Evolutionary conservation across 306 rosid species (phyloP).

Genomic region (Ammopiptanthus mongolicus): DNA sequence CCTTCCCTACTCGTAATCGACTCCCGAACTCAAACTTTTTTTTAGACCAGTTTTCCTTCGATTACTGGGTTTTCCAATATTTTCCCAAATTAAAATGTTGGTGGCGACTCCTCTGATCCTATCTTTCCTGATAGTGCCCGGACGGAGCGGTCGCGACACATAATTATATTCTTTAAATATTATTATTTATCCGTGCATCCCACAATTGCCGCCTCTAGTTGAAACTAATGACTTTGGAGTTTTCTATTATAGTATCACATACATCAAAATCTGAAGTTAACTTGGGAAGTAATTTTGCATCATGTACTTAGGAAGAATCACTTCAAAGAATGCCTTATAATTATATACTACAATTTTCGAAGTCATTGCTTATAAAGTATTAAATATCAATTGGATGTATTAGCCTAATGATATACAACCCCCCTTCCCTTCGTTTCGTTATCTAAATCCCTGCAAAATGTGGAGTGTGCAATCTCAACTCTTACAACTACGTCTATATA

Average conservation of each 20-base stretch:
- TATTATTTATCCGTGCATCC: no score
- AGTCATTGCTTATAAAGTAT: background rate
- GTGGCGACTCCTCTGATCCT: no score
- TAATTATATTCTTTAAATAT: no score
- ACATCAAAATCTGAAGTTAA: background rate
- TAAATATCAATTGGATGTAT: slow-evolving; percentile 15
- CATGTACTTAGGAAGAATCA: background rate
- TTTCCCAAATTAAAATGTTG: no score
- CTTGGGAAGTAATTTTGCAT: background rate
- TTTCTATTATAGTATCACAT: background rate
- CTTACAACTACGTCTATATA: slow-evolving; percentile 12
- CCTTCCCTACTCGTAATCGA: no score
- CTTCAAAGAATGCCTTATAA: background rate
- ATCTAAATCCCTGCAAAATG: slow-evolving; percentile 24
- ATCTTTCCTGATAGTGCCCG: no score
- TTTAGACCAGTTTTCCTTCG: no score
- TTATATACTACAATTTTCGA: background rate
- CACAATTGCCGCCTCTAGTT: no score
- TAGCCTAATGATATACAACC: background rate
- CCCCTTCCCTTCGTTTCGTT: background rate
- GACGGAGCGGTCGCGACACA: no score
- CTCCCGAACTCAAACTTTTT: no score
- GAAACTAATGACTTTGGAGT: background rate
- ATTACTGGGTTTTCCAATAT: no score
- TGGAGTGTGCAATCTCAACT: slow-evolving; percentile 28